phyloP scores from a whole-genome alignment of 2,329 filamentous ascomycete species.

The Cladophialophora yegresii region DNA sequence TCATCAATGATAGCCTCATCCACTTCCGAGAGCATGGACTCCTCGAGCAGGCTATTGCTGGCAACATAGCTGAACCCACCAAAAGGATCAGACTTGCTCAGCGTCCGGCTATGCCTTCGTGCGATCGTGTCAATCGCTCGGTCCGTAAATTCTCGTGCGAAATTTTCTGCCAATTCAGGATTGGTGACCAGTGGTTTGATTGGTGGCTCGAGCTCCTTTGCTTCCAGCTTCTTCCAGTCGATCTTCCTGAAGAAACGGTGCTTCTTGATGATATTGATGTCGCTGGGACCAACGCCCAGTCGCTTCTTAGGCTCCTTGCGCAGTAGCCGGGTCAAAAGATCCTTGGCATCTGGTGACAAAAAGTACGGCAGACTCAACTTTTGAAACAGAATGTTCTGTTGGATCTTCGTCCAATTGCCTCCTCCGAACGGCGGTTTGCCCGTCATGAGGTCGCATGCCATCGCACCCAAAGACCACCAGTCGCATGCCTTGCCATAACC shows the following conservation, averaged over 20 bases:
- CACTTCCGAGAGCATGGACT: constrained; percentile 34
- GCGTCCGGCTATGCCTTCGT: constrained; percentile 32
- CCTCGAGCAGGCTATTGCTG: constrained; percentile 50
- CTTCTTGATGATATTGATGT: constrained; percentile 79
- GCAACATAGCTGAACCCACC: constrained; percentile 54
- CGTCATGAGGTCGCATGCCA: constrained; percentile 90
- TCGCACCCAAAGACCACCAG: constrained; percentile 96
- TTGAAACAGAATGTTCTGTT: constrained; percentile 92
- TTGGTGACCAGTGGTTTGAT: constrained; percentile 94
- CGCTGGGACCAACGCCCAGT: constrained; percentile 85
- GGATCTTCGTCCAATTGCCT: constrained; percentile 89
- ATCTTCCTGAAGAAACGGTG: constrained; percentile 98
- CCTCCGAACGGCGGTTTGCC: constrained; percentile 88
- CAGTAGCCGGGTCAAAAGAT: constrained; percentile 83
- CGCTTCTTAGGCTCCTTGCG: constrained; percentile 91
- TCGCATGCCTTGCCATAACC: constrained; percentile 89
- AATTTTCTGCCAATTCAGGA: constrained; percentile 95
- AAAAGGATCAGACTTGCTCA: constrained; percentile 47
- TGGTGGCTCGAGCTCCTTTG: constrained; percentile 79
- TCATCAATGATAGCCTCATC: constrained; percentile 34
- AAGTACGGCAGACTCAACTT: constrained; percentile 89
- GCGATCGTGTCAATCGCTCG: constrained; percentile 33
- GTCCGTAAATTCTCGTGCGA: constrained; percentile 83
- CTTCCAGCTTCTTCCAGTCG: constrained; percentile 85
- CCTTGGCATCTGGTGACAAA: constrained; percentile 87